These are phyloP conservation scores for Pseudodiploospora longispora DNA, from an alignment of 2,329 filamentous ascomycete genomes.

Conservation along the genomic window DNA sequence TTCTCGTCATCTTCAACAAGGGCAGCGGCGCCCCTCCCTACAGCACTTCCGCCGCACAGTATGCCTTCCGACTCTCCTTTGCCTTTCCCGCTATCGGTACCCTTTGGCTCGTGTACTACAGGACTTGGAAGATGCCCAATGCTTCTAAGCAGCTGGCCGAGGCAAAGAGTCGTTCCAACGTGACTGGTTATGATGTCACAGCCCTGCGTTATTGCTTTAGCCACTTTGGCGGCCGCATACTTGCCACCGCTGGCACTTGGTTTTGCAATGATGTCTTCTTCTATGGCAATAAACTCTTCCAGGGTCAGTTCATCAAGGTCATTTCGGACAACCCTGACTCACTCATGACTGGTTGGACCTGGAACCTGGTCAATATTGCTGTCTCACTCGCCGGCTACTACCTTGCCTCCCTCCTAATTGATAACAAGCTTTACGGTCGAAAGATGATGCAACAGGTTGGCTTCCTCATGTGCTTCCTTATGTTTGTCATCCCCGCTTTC, in stretches of 20 bases:
- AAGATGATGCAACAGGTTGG: conserved; percentile 95
- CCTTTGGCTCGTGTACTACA: conserved; percentile 91
- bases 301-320: conserved; percentile 79
- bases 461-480: conserved; percentile 86
- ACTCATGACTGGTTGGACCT: conserved; percentile 81
- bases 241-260: conserved; percentile 85
- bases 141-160: conserved; percentile 74
- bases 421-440: conserved; percentile 93
- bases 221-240: conserved; percentile 77
- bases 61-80: conserved; percentile 87
- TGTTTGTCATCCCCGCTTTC: conserved; percentile 89
- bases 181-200: conserved; percentile 87
- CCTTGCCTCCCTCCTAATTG: conserved; percentile 76
- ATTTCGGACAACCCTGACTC: conserved; percentile 62
- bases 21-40: conserved; percentile 69
- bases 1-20: conserved; percentile 83
- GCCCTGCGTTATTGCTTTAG: conserved; percentile 71
- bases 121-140: conserved; percentile 87
- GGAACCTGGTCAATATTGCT: conserved; percentile 85
- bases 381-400: conserved; percentile 88
- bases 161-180: conserved; percentile 77
- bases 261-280: conserved; percentile 98
- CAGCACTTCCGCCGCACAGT: conserved; percentile 68
- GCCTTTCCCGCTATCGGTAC: conserved; percentile 85
- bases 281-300: conserved; percentile 98